Evolutionary conservation across 148 eudicot genomes (phyloP), one percentile per base, ranked within the genome.

Genomic region (Vaccinium vitisidaea): DNA sequence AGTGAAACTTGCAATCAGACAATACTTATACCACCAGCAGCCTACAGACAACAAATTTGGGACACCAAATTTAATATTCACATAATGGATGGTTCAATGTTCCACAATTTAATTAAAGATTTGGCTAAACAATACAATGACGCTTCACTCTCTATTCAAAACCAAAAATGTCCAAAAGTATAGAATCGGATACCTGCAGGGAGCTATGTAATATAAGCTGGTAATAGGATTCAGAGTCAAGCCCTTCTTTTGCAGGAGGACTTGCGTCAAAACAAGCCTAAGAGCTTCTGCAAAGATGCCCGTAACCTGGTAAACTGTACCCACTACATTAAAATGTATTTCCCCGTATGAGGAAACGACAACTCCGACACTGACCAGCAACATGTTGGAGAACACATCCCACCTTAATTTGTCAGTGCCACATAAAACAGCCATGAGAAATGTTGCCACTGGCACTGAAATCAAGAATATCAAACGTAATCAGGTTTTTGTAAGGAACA

Each of bases 271-370:
- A 74, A 94, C 98, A 88, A 94, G 91, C 84, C 98, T 91, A 69
- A 94, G 93, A 82, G 98, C 92, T 87, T 94, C 95, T 70, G 98
- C 98, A 79, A 94, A 88, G 90, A 94, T 94, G 73, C 98, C 95
- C 25, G 95, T 91, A 56, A 93, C 94, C 86, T 94, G 98, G 84
- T 93, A 94, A 67, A 90, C 87, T 49, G 95, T 94, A 82, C 98
- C 98, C 76, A 94, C 88, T 87, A 94, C 85, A 82, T 94, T 94
- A 86, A 94, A 94, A 84, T 94, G 93, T 77, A 94, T 94, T 88
- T 94, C 98, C 84, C 98, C 95, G 53, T 94, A 94, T 2, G 94
- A 94, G 77, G 98, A 94, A 84, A 94, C 75, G n/a, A 94, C 95
- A 55, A 94, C 98, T 58, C 98, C 95, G 63, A 94, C 87, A 84